These are phyloP conservation scores for Zoysia pacifica DNA, from an alignment of 176 grass and related monocot species.

Conservation along the genomic window DNA sequence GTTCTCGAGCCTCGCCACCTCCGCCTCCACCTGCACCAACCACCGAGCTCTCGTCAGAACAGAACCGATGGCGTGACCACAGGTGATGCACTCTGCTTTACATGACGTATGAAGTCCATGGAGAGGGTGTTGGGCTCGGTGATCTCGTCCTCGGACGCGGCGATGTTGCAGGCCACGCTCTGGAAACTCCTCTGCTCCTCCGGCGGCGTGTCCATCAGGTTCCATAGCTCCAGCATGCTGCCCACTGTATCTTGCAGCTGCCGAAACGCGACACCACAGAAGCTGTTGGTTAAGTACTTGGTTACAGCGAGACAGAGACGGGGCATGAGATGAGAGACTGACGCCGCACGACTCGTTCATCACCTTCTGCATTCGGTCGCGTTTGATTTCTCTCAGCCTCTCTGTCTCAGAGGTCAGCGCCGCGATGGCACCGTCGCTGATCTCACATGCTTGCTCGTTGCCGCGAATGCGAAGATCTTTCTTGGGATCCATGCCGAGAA, in stretches of 20 bases:
- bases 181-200: constrained; percentile 87
- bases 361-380: constrained; percentile 63
- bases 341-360: too few species aligned
- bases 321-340: too few species aligned
- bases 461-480: constrained; percentile 16
- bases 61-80: too few species aligned
- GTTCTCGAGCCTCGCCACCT: constrained; percentile 80
- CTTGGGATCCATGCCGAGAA: constrained; percentile 62
- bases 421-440: constrained; percentile 52
- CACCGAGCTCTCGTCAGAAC: not conserved
- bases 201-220: constrained; percentile 86
- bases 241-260: constrained; percentile 82
- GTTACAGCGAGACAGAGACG: not conserved
- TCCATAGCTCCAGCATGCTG: constrained; percentile 86
- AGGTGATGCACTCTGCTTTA: too few species aligned
- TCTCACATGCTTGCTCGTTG: constrained; percentile 27
- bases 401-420: constrained; percentile 48
- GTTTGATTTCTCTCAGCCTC: constrained; percentile 61
- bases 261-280: not conserved
- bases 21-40: constrained; percentile 61
- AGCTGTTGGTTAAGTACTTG: not conserved
- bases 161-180: constrained; percentile 86
- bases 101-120: constrained; percentile 50
- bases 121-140: constrained; percentile 65
- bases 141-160: constrained; percentile 89